A percentile compares a stretch with the other conserved stretches of the same genome.
phyloP scores from a whole-genome alignment of 352 stramenopile genomes.

The Pythium rhizo-oryzae region DNA sequence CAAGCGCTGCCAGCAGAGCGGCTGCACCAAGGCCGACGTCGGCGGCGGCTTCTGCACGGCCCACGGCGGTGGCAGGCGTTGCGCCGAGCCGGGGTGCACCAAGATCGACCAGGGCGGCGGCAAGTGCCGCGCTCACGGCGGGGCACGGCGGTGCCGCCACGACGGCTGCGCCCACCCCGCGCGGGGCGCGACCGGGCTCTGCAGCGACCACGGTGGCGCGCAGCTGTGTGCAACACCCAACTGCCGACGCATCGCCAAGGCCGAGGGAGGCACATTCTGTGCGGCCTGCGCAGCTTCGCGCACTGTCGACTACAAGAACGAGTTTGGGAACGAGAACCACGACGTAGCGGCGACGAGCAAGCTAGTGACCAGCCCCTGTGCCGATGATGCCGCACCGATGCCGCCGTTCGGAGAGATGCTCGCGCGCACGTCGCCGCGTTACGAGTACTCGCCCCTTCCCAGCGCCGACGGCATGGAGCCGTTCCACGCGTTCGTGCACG shows the following conservation, averaged over 20 bases:
- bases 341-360: not conserved
- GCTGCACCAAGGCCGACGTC: slow-evolving; percentile 77
- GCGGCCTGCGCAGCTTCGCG: slow-evolving; percentile 38
- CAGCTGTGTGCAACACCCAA: slow-evolving; percentile 55
- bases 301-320: not conserved
- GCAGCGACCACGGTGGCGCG: slow-evolving; percentile 65
- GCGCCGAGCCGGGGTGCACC: slow-evolving; percentile 60
- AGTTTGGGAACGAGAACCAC: not conserved
- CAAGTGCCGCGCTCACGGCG: slow-evolving; percentile 79
- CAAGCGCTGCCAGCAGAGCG: slow-evolving; percentile 59
- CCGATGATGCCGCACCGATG: not conserved
- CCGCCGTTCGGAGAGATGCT: slow-evolving; percentile 19
- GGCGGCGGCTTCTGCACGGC: slow-evolving; percentile 81
- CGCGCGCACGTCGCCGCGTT: slow-evolving; percentile 1
- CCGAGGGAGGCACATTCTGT: slow-evolving; percentile 43
- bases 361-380: not conserved
- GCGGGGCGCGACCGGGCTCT: slow-evolving; percentile 58
- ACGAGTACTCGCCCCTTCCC: not conserved
- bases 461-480: slow-evolving; percentile 15
- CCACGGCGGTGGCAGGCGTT: slow-evolving; percentile 78
- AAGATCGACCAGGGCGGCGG: slow-evolving; percentile 87
- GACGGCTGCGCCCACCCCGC: slow-evolving; percentile 61
- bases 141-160: slow-evolving; percentile 57
- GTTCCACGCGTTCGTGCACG: slow-evolving; percentile 23
- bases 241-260: slow-evolving; percentile 67